Percentiles rank a stretch among this genome's conserved stretches.
Evolutionary conservation across 1,139 yeast genomes (phyloP).

Genomic region (Suhomyces panamericanus): DNA sequence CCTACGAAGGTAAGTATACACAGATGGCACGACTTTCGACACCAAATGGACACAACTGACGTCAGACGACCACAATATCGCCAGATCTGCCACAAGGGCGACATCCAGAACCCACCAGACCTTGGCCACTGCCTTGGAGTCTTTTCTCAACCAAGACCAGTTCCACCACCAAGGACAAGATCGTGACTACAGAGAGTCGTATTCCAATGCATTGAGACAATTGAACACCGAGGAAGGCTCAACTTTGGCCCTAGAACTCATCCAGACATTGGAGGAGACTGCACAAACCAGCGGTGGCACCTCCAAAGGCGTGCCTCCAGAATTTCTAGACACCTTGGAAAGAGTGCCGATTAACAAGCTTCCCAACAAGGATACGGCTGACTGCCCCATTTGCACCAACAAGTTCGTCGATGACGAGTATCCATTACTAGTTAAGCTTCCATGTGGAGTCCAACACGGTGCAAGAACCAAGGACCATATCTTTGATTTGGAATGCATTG

Average conservation of each 20-base stretch:
- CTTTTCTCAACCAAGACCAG: constrained; percentile 28
- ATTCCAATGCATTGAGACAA: constrained; percentile 34
- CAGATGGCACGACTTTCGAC: not conserved
- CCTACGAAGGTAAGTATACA: constrained; percentile 42
- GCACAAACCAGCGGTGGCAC: constrained; percentile 8
- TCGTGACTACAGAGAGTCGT: constrained; percentile 19
- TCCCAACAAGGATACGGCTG: constrained; percentile 52
- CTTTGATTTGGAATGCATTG: constrained; percentile 87
- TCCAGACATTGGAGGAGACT: constrained; percentile 25
- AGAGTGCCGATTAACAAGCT: constrained; percentile 57
- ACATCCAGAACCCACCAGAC: constrained; percentile 29
- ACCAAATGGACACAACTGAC: constrained; percentile 21
- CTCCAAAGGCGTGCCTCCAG: constrained; percentile 61
- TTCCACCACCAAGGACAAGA: not conserved
- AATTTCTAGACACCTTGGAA: constrained; percentile 72
- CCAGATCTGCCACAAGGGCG: constrained; percentile 16
- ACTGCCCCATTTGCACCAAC: constrained; percentile 84
- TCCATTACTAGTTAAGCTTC: constrained; percentile 78
- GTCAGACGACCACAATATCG: constrained; percentile 37
- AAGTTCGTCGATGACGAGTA: constrained; percentile 69
- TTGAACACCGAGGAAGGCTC: constrained; percentile 37
- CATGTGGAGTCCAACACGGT: constrained; percentile 53
- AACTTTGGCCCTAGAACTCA: constrained; percentile 29
- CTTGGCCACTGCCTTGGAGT: constrained; percentile 35
- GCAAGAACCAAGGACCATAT: constrained; percentile 50